phyloP scores from a whole-genome alignment of 2,329 filamentous ascomycete species.

The Cladosporium sp. region DNA sequence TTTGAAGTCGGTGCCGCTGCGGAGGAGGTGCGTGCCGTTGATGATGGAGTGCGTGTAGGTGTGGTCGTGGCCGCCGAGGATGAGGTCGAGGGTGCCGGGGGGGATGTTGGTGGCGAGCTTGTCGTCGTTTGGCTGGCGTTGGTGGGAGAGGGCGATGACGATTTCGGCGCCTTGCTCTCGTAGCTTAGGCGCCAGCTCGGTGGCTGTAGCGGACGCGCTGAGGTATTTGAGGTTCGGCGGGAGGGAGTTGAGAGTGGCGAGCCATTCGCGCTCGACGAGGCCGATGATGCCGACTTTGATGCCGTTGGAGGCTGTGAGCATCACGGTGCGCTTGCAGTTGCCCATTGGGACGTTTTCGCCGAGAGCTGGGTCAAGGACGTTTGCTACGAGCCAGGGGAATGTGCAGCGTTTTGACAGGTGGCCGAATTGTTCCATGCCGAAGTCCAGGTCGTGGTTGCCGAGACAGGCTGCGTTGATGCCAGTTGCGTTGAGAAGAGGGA shows the following conservation, averaged over 20 bases:
- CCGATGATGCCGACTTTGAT: conserved; percentile 82
- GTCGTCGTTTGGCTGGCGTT: conserved; percentile 82
- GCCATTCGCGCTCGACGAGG: conserved; percentile 79
- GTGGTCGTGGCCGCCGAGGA: conserved; percentile 85
- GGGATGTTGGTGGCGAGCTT: conserved; percentile 70
- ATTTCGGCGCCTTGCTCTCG: conserved; percentile 74
- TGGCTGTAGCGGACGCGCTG: conserved; percentile 69
- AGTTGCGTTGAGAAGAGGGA: conserved; percentile 71
- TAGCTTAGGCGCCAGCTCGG: conserved; percentile 65
- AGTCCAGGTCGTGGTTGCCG: conserved; percentile 91
- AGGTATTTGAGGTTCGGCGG: conserved; percentile 78
- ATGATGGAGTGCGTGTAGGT: conserved; percentile 74
- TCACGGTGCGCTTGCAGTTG: conserved; percentile 66
- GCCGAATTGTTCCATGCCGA: conserved; percentile 74
- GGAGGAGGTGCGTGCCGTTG: conserved; percentile 75
- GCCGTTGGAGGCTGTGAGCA: conserved; percentile 74
- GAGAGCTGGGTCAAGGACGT: conserved; percentile 76
- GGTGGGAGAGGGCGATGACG: conserved; percentile 75
- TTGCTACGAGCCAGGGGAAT: conserved; percentile 87
- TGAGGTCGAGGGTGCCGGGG: conserved; percentile 67
- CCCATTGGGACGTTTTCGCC: conserved; percentile 70
- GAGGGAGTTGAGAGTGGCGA: conserved; percentile 80
- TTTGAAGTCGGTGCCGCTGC: conserved; percentile 87
- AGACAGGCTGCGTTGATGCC: conserved; percentile 76
- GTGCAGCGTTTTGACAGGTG: conserved; percentile 66